These are phyloP conservation scores for Aspergillus puulaauensis DNA, from an alignment of 2,329 filamentous ascomycete genomes.

Conservation along the genomic window DNA sequence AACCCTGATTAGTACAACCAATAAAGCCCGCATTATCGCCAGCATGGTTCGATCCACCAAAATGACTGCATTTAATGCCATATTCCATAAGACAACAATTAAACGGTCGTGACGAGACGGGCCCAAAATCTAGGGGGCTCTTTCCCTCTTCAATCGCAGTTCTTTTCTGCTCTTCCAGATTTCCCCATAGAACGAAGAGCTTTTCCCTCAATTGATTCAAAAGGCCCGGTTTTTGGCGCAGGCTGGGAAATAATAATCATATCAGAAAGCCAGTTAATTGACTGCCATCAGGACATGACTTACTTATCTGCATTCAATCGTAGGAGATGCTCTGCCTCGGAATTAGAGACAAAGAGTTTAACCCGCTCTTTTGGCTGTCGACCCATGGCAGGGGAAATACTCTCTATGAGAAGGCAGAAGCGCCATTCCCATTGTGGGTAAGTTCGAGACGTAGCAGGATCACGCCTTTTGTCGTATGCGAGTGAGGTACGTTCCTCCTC, in stretches of 20 bases:
- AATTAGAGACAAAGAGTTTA: constrained; percentile 67
- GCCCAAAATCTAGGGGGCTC: constrained; percentile 18
- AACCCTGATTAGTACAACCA: constrained; percentile 43
- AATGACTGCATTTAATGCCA: constrained; percentile 50
- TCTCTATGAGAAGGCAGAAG: constrained; percentile 77
- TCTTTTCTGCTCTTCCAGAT: constrained; percentile 70
- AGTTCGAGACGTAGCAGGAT: constrained; percentile 26
- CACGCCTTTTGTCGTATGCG: constrained; percentile 7
- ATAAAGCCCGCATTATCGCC: constrained; percentile 36
- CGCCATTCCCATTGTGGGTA: constrained; percentile 71
- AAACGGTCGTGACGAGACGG: constrained; percentile 60
- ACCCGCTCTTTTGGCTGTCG: constrained; percentile 50
- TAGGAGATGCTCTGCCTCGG: constrained; percentile 57
- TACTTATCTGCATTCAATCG: constrained; percentile 56
- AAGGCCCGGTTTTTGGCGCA: constrained; percentile 53
- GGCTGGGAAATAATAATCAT: constrained; percentile 39
- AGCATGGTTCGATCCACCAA: constrained; percentile 31
- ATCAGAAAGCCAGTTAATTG: not conserved
- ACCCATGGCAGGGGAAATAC: constrained; percentile 49
- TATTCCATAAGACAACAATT: constrained; percentile 71
- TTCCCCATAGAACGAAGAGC: constrained; percentile 80
- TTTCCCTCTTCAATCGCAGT: constrained; percentile 26
- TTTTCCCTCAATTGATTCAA: constrained; percentile 63
- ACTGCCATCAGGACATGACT: constrained; percentile 24
- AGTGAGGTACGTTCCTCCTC: constrained; percentile 47